These are phyloP conservation scores for Phylloporus scabripes DNA, from an alignment of 768 basidiomycete species.

Conservation along the genomic window DNA sequence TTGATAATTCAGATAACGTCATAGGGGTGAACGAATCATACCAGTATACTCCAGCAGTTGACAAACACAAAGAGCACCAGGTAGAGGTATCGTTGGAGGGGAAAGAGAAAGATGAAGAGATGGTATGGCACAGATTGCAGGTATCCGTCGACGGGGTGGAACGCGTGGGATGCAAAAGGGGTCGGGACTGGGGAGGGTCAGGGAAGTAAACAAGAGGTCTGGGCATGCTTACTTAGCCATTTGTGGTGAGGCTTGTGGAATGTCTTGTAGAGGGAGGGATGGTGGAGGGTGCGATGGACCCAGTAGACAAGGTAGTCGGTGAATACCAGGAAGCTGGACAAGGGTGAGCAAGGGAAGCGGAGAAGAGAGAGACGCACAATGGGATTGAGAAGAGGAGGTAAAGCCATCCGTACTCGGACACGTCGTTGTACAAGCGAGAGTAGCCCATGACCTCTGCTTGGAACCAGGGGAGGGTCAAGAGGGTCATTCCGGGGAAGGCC, in stretches of 20 bases:
- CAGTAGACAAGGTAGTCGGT: constrained; percentile 96
- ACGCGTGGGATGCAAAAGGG: constrained; percentile 95
- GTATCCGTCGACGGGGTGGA: constrained; percentile 95
- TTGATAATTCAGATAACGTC: not conserved
- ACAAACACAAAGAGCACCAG: constrained; percentile 85
- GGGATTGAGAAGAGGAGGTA: constrained; percentile 66
- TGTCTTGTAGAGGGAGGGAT: constrained; percentile 80
- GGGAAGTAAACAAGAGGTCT: not conserved
- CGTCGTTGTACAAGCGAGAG: constrained; percentile 68
- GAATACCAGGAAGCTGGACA: constrained; percentile 64
- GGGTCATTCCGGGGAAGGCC: constrained; percentile 77
- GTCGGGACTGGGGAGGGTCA: constrained; percentile 68
- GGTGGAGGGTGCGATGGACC: constrained; percentile 89
- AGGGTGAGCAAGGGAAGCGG: not conserved
- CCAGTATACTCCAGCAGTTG: constrained; percentile 92
- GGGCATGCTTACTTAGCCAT: constrained; percentile 73
- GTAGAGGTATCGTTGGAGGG: constrained; percentile 80
- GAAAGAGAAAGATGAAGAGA: constrained; percentile 84
- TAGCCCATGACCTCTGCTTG: constrained; percentile 85
- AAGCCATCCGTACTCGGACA: constrained; percentile 73
- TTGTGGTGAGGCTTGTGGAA: constrained; percentile 98
- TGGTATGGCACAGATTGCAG: constrained; percentile 94
- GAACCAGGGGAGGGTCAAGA: constrained; percentile 93
- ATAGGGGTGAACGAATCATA: constrained; percentile 32
- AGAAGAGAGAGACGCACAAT: constrained; percentile 43